These are phyloP conservation scores for Stropharia rugosoannulata DNA, from an alignment of 768 basidiomycete species.

Conservation along the genomic window DNA sequence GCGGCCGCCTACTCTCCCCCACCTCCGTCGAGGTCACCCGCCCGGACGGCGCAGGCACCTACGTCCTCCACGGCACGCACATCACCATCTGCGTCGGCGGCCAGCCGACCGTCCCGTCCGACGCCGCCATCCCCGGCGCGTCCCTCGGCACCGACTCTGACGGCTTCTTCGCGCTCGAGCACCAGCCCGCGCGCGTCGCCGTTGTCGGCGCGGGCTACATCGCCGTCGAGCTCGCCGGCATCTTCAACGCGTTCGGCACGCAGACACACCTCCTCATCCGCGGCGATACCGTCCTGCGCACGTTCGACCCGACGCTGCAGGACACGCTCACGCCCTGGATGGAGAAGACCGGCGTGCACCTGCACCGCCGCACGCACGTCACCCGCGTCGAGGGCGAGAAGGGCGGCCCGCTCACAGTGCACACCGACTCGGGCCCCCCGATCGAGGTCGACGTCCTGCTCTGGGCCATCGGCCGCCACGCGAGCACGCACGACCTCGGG, in stretches of 20 bases:
- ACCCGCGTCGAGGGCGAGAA: slow-evolving; percentile 72
- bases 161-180: slow-evolving; percentile 91
- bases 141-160: slow-evolving; percentile 90
- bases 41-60: slow-evolving; percentile 61
- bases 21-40: slow-evolving; percentile 72
- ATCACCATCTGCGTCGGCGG: slow-evolving; percentile 90
- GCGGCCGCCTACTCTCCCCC: slow-evolving; percentile 67
- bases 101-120: slow-evolving; percentile 73
- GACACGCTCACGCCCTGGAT: slow-evolving; percentile 87
- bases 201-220: slow-evolving; percentile 98
- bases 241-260: slow-evolving; percentile 86
- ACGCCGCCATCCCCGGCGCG: slow-evolving; percentile 84
- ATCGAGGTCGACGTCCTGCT: slow-evolving; percentile 85
- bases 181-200: slow-evolving; percentile 90
- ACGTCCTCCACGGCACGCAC: slow-evolving; percentile 72
- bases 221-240: slow-evolving; percentile 93
- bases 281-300: slow-evolving; percentile 84
- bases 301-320: slow-evolving; percentile 87
- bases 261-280: slow-evolving; percentile 95
- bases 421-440: slow-evolving; percentile 70
- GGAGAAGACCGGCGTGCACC: slow-evolving; percentile 88
- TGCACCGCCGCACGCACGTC: slow-evolving; percentile 80
- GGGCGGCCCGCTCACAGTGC: slow-evolving; percentile 73
- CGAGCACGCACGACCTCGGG: slow-evolving; percentile 78
- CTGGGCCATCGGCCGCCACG: slow-evolving; percentile 92